Percentiles rank a stretch among this genome's conserved stretches.
These are phyloP conservation scores for Oryza brachyantha DNA, from an alignment of 176 grass and related monocot species.

Conservation along the genomic window DNA sequence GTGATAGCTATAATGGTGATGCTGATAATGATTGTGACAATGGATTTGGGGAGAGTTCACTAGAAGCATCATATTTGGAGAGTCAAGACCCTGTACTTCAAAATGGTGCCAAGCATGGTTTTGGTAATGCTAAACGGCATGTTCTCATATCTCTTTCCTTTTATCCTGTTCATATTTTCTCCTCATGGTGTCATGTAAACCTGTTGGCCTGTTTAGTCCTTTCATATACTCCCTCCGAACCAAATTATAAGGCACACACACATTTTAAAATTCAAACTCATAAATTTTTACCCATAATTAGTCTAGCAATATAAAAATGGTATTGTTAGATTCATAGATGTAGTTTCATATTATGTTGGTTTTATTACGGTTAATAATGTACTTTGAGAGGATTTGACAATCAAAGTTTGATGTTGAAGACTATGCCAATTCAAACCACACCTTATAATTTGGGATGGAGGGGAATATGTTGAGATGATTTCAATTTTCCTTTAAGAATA, in stretches of 20 bases:
- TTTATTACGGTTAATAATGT: too few species aligned
- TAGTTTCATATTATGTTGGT: too few species aligned
- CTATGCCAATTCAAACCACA: too few species aligned
- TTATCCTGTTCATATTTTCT: constrained; percentile 7
- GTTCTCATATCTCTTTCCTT: constrained; percentile 39
- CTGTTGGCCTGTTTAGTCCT: neutral
- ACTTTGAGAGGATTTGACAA: too few species aligned
- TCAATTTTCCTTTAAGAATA: neutral
- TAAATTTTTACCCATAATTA: too few species aligned
- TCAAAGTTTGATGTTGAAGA: too few species aligned
- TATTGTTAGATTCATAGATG: too few species aligned
- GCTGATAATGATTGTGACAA: constrained; percentile 23
- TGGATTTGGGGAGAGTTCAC: constrained; percentile 27
- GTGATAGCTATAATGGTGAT: neutral
- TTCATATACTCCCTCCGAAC: too few species aligned
- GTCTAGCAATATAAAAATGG: too few species aligned
- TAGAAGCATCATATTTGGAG: constrained; percentile 36
- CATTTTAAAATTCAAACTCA: too few species aligned
- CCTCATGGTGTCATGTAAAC: neutral
- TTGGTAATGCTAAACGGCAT: constrained; percentile 59
- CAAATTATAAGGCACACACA: too few species aligned
- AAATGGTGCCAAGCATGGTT: constrained; percentile 35
- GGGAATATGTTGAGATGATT: constrained; percentile 2
- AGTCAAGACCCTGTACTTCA: constrained; percentile 24
- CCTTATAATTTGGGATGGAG: too few species aligned